These are phyloP conservation scores for Amylocarpus encephaloides DNA, from an alignment of 2,329 filamentous ascomycete species.

Conservation along the genomic window DNA sequence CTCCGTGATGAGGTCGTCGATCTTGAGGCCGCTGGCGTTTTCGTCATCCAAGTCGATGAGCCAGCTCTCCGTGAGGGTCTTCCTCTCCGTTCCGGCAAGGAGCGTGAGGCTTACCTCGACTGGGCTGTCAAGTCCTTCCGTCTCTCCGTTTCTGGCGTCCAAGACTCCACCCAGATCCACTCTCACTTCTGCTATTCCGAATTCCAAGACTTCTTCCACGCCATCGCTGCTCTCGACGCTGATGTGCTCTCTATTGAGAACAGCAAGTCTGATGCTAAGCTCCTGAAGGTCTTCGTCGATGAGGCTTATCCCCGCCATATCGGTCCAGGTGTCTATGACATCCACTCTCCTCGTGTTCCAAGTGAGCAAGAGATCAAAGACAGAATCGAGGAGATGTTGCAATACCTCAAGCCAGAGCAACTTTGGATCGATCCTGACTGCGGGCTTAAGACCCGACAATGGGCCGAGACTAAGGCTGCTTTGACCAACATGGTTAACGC, in stretches of 20 bases:
- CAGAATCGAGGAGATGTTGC: slow-evolving; percentile 95
- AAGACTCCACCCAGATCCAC: slow-evolving; percentile 98
- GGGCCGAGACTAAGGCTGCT: slow-evolving; percentile 97
- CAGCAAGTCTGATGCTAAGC: slow-evolving; percentile 99
- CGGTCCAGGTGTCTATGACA: slow-evolving; percentile 98
- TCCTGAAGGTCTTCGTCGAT: slow-evolving; percentile 97
- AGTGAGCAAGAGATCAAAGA: slow-evolving; percentile 97
- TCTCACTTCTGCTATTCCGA: slow-evolving; percentile 99
- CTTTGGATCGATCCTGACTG: slow-evolving; percentile 99
- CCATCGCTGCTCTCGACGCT: slow-evolving; percentile 94
- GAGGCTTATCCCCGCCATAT: slow-evolving; percentile 97
- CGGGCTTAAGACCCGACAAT: slow-evolving; percentile 97
- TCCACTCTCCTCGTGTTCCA: slow-evolving; percentile 97
- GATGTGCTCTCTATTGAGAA: slow-evolving; percentile 99
- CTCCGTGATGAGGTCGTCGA: slow-evolving; percentile 98
- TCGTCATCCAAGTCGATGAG: slow-evolving; percentile 99
- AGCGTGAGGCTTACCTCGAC: slow-evolving; percentile 92
- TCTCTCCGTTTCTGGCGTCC: slow-evolving; percentile 85
- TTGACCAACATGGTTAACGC: slow-evolving; percentile 96
- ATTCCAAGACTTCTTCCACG: slow-evolving; percentile 99
- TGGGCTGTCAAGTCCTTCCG: slow-evolving; percentile 99
- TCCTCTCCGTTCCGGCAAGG: slow-evolving; percentile 84
- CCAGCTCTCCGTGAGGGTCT: slow-evolving; percentile 99
- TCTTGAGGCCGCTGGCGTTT: slow-evolving; percentile 92
- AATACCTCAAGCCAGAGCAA: slow-evolving; percentile 95